Percentiles rank a stretch among this genome's conserved stretches.
Conservation (phyloP, 768 basidiomycete genomes). For the Trametes gibbosa region DNA sequence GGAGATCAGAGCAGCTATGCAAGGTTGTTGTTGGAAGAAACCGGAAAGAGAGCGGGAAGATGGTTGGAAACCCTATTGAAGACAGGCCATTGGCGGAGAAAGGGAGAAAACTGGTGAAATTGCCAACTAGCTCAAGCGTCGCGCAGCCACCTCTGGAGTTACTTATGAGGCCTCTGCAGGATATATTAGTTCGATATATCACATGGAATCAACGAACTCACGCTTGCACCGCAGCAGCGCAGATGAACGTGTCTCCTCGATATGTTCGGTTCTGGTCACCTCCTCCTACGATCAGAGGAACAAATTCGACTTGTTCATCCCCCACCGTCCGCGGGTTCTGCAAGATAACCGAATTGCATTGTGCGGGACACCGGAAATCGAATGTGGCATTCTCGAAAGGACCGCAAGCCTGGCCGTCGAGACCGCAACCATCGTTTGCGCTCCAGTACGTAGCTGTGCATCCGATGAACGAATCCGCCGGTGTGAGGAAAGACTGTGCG, state of each 20-base stretch:
- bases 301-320: constrained; percentile 56
- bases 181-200: not conserved
- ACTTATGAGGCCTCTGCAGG: constrained; percentile 58
- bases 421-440: constrained; percentile 67
- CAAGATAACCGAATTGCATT: constrained; percentile 59
- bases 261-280: constrained; percentile 72
- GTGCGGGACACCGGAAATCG: constrained; percentile 81
- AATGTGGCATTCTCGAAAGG: constrained; percentile 62
- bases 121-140: constrained; percentile 63
- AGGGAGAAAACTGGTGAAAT: constrained; percentile 68
- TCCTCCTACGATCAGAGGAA: constrained; percentile 82
- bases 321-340: constrained; percentile 78
- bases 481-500: constrained; percentile 69
- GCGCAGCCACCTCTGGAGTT: constrained; percentile 76
- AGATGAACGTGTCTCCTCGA: constrained; percentile 82
- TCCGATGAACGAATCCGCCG: constrained; percentile 57
- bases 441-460: constrained; percentile 75
- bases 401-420: constrained; percentile 62
- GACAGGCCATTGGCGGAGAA: constrained; percentile 57
- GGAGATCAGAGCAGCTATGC: constrained; percentile 68
- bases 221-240: constrained; percentile 81
- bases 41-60: constrained; percentile 70
- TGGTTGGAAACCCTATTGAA: constrained; percentile 70
- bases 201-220: constrained; percentile 34
- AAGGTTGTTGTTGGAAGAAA: constrained; percentile 49